Percentiles rank a stretch among this genome's conserved stretches.
Conservation (phyloP, 176 grass and related monocot species). For the Eleusine indica region DNA sequence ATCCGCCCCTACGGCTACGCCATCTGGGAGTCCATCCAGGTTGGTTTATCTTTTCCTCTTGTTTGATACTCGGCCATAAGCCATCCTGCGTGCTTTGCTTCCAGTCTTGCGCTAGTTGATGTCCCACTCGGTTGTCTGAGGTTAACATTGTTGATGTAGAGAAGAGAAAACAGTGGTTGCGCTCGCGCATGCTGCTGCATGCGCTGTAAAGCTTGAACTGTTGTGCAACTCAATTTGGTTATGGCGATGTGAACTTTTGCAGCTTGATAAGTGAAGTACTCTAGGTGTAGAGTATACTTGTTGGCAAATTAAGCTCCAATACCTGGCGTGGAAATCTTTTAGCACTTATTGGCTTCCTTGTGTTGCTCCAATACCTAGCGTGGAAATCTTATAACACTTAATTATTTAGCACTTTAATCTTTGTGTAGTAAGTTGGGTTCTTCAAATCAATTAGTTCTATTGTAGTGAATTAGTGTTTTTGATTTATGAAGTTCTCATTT, state of each 20-base stretch:
- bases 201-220: neutral
- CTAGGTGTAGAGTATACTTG: neutral
- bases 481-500: neutral
- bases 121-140: neutral
- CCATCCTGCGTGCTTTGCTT: neutral
- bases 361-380: neutral
- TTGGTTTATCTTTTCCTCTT: constrained; percentile 14
- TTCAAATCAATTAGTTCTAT: neutral
- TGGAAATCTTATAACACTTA: too few relatives aligned
- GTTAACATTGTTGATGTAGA: neutral
- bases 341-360: neutral
- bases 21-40: constrained; percentile 98
- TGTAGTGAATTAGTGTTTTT: neutral
- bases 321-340: neutral
- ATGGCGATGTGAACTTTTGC: neutral
- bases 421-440: neutral
- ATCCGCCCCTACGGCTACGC: constrained; percentile 97
- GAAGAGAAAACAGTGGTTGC: neutral
- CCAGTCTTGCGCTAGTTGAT: neutral
- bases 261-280: neutral
- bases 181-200: neutral
- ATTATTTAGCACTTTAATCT: neutral
- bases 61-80: neutral
- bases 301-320: neutral
- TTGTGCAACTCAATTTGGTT: neutral